Percentiles rank a stretch among this genome's conserved stretches.
phyloP scores from a whole-genome alignment of 495 filamentous ascomycete species.

The Penicillium flavigenum region DNA sequence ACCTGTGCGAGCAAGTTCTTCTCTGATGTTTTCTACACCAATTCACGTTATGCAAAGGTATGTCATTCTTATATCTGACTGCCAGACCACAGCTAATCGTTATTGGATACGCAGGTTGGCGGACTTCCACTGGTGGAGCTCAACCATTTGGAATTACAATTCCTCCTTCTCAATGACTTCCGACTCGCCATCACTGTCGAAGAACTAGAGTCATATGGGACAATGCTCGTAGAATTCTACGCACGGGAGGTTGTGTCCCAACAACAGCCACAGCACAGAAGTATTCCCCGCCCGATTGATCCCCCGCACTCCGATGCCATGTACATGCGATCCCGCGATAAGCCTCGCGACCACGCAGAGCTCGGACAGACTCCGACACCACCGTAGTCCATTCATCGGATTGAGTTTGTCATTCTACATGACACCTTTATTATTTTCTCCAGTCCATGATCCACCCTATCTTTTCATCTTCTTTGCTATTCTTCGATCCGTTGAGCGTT shows the following conservation, averaged over 20 bases:
- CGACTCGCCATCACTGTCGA: conserved; percentile 91
- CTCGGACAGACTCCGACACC: conserved; percentile 46
- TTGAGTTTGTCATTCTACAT: neutral
- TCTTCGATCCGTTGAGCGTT: conserved; percentile 20
- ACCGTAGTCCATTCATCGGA: conserved; percentile 26
- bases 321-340: conserved; percentile 43
- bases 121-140: conserved; percentile 94
- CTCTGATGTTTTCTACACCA: conserved; percentile 98
- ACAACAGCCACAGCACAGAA: conserved; percentile 37
- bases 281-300: conserved; percentile 26
- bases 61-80: conserved; percentile 20
- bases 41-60: conserved; percentile 99
- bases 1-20: conserved; percentile 99
- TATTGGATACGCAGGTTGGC: conserved; percentile 65
- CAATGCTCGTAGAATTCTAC: conserved; percentile 98
- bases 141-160: conserved; percentile 96
- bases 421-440: neutral
- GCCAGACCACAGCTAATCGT: conserved; percentile 3
- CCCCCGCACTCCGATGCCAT: conserved; percentile 33
- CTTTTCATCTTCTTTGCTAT: conserved; percentile 1
- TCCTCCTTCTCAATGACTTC: conserved; percentile 95
- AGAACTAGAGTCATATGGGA: conserved; percentile 95
- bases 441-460: conserved; percentile 1
- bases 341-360: conserved; percentile 30
- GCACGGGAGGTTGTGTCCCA: conserved; percentile 84